A percentile compares a stretch with the other conserved stretches of the same genome.
Conservation (phyloP, 257 asterid species). For the Solanum arcanum region DNA sequence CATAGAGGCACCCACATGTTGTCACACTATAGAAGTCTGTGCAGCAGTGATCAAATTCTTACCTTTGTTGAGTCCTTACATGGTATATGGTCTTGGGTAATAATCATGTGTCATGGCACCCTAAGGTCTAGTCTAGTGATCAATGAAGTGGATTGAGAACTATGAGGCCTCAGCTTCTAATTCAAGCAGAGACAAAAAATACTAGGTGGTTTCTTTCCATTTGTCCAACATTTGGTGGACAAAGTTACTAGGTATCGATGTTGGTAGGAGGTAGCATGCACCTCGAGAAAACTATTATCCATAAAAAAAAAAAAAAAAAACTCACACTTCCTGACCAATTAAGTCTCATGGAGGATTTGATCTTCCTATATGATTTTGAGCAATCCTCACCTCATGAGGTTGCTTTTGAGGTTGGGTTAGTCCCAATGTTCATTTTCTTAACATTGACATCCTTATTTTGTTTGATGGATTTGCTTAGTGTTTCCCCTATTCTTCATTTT, state of each 20-base stretch:
- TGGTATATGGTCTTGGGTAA: background rate
- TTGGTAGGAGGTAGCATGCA: background rate
- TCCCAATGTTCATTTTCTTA: background rate
- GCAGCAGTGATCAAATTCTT: background rate
- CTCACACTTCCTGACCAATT: background rate
- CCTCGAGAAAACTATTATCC: background rate
- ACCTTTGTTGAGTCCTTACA: background rate
- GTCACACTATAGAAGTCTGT: background rate
- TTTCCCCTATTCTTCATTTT: background rate
- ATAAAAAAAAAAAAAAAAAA: background rate
- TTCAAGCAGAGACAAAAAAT: background rate
- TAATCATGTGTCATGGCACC: background rate
- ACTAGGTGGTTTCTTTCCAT: background rate
- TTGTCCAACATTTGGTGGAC: background rate
- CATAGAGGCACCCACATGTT: background rate
- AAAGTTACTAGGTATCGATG: background rate
- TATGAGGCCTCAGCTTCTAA: background rate
- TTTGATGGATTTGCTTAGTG: background rate
- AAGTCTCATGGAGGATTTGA: background rate
- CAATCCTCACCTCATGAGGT: background rate
- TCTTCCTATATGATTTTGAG: background rate
- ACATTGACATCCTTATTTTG: background rate
- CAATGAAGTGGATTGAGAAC: background rate
- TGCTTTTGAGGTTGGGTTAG: background rate
- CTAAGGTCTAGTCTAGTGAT: background rate